These are phyloP conservation scores for Russula abietina DNA, from an alignment of 768 basidiomycete species.

Conservation along the genomic window DNA sequence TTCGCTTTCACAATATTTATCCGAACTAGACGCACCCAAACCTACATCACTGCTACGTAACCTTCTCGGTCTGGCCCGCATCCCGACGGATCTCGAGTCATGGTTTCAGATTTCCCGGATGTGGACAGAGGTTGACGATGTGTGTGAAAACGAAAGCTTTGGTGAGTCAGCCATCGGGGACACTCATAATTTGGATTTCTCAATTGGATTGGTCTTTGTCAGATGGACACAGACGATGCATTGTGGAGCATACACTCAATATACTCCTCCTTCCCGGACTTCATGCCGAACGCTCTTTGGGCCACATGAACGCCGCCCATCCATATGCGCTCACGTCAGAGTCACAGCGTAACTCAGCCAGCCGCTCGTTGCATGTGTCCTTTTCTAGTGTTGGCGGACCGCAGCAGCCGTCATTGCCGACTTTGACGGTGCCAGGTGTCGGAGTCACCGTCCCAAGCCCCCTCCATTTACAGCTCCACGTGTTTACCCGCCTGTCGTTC, in stretches of 20 bases:
- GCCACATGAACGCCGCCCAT: conserved; percentile 30
- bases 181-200: not conserved
- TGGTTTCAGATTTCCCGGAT: conserved; percentile 61
- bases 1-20: conserved; percentile 51
- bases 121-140: conserved; percentile 71
- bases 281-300: conserved; percentile 35
- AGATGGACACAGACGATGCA: conserved; percentile 71
- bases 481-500: conserved; percentile 68
- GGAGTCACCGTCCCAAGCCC: conserved; percentile 65
- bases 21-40: conserved; percentile 59
- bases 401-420: conserved; percentile 37
- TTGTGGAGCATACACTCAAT: conserved; percentile 77
- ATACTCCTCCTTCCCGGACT: conserved; percentile 69
- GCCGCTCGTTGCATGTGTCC: conserved; percentile 27
- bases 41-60: conserved; percentile 56
- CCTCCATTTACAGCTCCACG: conserved; percentile 64
- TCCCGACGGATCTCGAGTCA: conserved; percentile 32
- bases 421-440: conserved; percentile 53
- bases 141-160: conserved; percentile 75
- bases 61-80: conserved; percentile 44
- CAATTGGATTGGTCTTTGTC: not conserved
- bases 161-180: conserved; percentile 39
- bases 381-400: conserved; percentile 22
- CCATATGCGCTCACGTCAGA: conserved; percentile 20
- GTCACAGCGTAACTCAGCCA: conserved; percentile 18